These are phyloP conservation scores for Aphanomyces astaci DNA, from an alignment of 352 stramenopile species.

Conservation along the genomic window DNA sequence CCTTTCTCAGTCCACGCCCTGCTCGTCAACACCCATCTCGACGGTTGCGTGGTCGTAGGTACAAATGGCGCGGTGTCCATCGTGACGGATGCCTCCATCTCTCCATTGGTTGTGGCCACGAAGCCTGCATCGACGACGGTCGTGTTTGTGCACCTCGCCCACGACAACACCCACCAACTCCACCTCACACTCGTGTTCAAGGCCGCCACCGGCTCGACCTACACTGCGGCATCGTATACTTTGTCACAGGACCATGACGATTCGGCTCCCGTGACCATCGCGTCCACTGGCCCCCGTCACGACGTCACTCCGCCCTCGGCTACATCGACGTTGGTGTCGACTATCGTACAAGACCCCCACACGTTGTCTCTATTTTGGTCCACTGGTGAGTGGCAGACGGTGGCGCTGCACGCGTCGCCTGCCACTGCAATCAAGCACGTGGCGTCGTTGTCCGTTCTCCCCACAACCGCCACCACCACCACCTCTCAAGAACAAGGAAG, in stretches of 20 bases:
- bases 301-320: not conserved
- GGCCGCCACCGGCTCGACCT: not conserved
- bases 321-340: not conserved
- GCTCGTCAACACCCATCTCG: slow-evolving; percentile 4
- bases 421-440: slow-evolving; percentile 1
- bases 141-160: not conserved
- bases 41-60: not conserved
- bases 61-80: not conserved
- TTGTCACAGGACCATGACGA: not conserved
- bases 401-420: not conserved
- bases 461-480: not conserved
- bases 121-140: not conserved
- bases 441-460: not conserved
- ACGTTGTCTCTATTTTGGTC: slow-evolving; percentile 12
- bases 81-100: not conserved
- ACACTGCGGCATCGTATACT: not conserved
- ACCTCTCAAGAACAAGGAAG: not conserved
- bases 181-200: not conserved
- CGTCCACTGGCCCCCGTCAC: not conserved
- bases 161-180: slow-evolving; percentile 10
- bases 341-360: not conserved
- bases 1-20: not conserved
- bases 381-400: slow-evolving; percentile 2
- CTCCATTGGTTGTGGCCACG: not conserved
- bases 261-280: not conserved